These are phyloP conservation scores for Pyrenopolyporus hunteri DNA, from an alignment of 495 filamentous ascomycete genomes.

Conservation along the genomic window DNA sequence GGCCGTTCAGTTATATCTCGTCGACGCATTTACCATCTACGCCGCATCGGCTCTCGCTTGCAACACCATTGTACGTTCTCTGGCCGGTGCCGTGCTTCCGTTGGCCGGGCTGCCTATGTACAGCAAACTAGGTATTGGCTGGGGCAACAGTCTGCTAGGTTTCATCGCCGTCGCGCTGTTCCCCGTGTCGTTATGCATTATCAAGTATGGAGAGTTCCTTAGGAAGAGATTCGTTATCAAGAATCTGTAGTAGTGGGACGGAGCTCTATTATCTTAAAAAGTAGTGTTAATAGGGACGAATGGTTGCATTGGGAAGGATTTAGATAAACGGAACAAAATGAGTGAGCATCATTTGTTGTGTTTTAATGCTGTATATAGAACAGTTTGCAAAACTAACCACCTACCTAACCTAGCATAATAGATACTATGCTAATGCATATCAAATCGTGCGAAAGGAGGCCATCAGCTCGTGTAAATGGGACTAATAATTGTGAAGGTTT, in stretches of 20 bases:
- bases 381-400: too few relatives aligned
- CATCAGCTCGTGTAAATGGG: too few relatives aligned
- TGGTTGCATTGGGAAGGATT: conserved; percentile 1
- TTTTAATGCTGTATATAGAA: too few relatives aligned
- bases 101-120: conserved; percentile 63
- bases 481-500: too few relatives aligned
- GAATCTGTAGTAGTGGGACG: conserved; percentile 39
- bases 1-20: conserved; percentile 59
- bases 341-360: too few relatives aligned
- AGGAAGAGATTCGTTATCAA: conserved; percentile 53
- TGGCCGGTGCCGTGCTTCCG: conserved; percentile 64
- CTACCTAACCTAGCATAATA: too few relatives aligned
- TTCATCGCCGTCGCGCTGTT: conserved; percentile 59
- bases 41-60: conserved; percentile 65
- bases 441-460: too few relatives aligned
- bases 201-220: conserved; percentile 57
- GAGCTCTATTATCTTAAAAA: neutral
- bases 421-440: too few relatives aligned
- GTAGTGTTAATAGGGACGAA: neutral
- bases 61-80: conserved; percentile 57
- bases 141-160: conserved; percentile 65
- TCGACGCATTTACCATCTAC: conserved; percentile 66
- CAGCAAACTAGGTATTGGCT: conserved; percentile 60
- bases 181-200: conserved; percentile 59
- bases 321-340: neutral